A percentile compares a stretch with the other conserved stretches of the same genome.
phyloP scores from a whole-genome alignment of 2,329 filamentous ascomycete genomes.

The Endoconidiophora laricicola region DNA sequence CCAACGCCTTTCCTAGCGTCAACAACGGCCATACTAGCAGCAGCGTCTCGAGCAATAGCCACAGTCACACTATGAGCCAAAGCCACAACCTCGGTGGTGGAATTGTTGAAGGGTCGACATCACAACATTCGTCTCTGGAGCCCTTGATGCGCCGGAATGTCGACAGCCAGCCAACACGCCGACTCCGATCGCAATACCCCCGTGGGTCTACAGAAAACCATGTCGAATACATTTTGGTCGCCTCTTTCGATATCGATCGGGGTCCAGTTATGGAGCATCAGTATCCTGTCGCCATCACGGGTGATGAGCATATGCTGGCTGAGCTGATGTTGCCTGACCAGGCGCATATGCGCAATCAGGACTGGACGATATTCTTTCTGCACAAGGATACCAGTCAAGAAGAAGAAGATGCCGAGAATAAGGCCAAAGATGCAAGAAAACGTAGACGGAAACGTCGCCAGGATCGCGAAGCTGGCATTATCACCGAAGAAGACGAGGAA shows the following conservation, averaged over 20 bases:
- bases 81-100: neutral
- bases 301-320: constrained; percentile 93
- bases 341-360: constrained; percentile 82
- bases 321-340: constrained; percentile 98
- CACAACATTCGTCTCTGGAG: constrained; percentile 41
- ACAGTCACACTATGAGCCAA: constrained; percentile 5
- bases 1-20: constrained; percentile 20
- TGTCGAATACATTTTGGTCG: constrained; percentile 96
- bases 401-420: constrained; percentile 60
- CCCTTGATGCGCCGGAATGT: constrained; percentile 31
- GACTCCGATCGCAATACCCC: constrained; percentile 59
- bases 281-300: constrained; percentile 84
- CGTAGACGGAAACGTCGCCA: constrained; percentile 35
- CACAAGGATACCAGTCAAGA: constrained; percentile 84
- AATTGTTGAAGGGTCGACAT: constrained; percentile 27
- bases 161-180: constrained; percentile 32
- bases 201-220: constrained; percentile 67
- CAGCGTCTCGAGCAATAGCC: neutral
- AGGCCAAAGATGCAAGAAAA: constrained; percentile 33
- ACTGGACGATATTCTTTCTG: constrained; percentile 98
- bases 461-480: constrained; percentile 32
- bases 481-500: constrained; percentile 28
- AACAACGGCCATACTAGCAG: constrained; percentile 19
- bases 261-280: constrained; percentile 98
- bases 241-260: constrained; percentile 90